These are phyloP conservation scores for Candida rishiriensis DNA, from an alignment of 805 yeast genomes.

Conservation along the genomic window DNA sequence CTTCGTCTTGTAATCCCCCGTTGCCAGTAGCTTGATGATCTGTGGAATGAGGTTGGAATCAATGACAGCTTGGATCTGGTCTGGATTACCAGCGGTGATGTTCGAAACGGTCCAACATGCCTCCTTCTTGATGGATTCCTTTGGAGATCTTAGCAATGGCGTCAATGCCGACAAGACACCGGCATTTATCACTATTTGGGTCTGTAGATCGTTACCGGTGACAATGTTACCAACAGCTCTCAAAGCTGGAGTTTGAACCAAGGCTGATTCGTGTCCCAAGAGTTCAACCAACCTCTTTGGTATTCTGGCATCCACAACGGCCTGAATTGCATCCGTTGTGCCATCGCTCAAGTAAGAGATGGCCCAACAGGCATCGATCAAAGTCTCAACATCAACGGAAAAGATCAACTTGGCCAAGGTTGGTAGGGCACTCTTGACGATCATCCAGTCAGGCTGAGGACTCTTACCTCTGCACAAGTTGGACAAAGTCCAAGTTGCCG, in stretches of 20 bases:
- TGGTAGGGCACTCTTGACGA: constrained; percentile 84
- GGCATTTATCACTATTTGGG: constrained; percentile 89
- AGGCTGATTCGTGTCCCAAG: constrained; percentile 73
- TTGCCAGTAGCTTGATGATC: constrained; percentile 65
- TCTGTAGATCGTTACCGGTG: constrained; percentile 93
- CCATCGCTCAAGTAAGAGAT: constrained; percentile 94
- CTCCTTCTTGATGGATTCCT: constrained; percentile 92
- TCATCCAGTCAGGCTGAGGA: constrained; percentile 94
- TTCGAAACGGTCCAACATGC: constrained; percentile 99
- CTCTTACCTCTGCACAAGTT: constrained; percentile 94
- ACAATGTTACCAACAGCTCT: constrained; percentile 98
- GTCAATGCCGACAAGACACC: constrained; percentile 87
- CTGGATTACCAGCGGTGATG: constrained; percentile 94
- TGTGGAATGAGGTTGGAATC: constrained; percentile 93
- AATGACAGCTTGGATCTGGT: constrained; percentile 95
- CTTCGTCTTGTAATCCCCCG: constrained; percentile 91
- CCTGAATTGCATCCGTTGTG: constrained; percentile 87
- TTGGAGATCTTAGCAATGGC: constrained; percentile 73
- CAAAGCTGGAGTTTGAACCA: constrained; percentile 94
- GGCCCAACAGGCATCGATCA: constrained; percentile 99
- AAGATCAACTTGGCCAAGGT: constrained; percentile 87
- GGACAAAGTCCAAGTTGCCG: constrained; percentile 97
- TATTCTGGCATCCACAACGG: constrained; percentile 93
- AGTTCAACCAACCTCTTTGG: constrained; percentile 92
- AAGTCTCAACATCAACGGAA: constrained; percentile 86